Base-by-base conservation (phyloP, 257 asterid genomes). In the Capsicum baccatum region DNA sequence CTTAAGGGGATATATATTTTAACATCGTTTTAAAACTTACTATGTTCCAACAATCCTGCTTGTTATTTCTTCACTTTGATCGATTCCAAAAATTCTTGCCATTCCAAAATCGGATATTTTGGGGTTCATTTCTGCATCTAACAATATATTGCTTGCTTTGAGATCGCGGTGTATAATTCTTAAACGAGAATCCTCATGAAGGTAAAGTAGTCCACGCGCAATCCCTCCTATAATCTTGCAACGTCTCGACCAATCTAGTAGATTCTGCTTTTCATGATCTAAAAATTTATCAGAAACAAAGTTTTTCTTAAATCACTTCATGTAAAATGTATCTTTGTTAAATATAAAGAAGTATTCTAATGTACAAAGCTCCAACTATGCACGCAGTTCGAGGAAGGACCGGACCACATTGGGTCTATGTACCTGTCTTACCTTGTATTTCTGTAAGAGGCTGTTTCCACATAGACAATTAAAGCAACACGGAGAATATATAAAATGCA, bases 91-190 rank as follows among this genome's bases (percentile, higher is more conserved):
- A 10, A 83, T 21, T 14, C 69, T 68, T 16, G 88, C 90, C 81
- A 83, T 59, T 1, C 88, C 88, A 79, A 85, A 87, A 71, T 87
- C 88, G 15, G 90, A 79, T 58, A 83, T 83, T 15, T 87, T 87
- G 1, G 90, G 83, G 4, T 85, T 85, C 88, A 87, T 79, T 42
- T 85, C 60, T 12, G 11, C 26, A 54, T 87, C 90, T 59, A 87
- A n/a, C 6, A 87, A 13, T 19, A 87, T 58, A 76, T 84, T 84
- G 35, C 83, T 84, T 11, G 86, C 80, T 82, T 87, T 87, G 54
- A 84, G 87, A 87, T 87, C 85, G 1, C 85, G 84, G 21, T 87
- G 87, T 7, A 87, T 76, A 15, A 85, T 82, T 56, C 57, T 70
- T 26, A 85, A 73, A 4, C 79, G 90, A 35, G 81, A 85, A 62